Percentiles rank a stretch among this genome's conserved stretches.
These are phyloP conservation scores for Penicillium sp. DNA, from an alignment of 2,329 filamentous ascomycete species.

Conservation along the genomic window DNA sequence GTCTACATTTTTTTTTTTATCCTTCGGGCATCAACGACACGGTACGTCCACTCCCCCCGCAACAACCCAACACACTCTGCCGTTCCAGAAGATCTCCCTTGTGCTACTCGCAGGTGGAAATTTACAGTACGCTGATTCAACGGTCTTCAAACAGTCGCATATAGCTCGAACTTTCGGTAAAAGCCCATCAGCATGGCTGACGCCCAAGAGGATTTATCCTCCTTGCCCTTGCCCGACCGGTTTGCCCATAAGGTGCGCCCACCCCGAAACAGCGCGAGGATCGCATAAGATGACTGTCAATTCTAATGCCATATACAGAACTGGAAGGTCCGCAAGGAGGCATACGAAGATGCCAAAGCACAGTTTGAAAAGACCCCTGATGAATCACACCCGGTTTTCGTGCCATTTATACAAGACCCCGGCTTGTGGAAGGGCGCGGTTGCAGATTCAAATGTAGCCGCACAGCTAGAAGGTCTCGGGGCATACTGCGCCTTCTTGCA, in stretches of 20 bases:
- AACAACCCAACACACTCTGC: not conserved
- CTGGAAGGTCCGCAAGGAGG: constrained; percentile 96
- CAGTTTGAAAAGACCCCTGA: constrained; percentile 81
- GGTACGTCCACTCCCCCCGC: constrained; percentile 11
- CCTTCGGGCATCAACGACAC: constrained; percentile 23
- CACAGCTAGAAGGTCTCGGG: constrained; percentile 87
- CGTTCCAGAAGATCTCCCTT: not conserved
- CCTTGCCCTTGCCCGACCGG: constrained; percentile 44
- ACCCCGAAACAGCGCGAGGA: not conserved
- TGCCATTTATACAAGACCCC: constrained; percentile 82
- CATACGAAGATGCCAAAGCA: constrained; percentile 89
- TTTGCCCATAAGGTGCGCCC: constrained; percentile 45
- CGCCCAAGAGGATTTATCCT: constrained; percentile 45
- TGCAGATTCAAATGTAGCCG: constrained; percentile 92
- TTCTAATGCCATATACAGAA: constrained; percentile 51
- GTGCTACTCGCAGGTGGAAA: not conserved
- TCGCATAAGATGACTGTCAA: constrained; percentile 19
- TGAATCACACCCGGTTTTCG: constrained; percentile 82
- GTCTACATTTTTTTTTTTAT: constrained; percentile 16
- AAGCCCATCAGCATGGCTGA: constrained; percentile 41
- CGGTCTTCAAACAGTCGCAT: not conserved
- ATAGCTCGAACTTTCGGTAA: not conserved
- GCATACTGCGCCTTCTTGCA: constrained; percentile 91
- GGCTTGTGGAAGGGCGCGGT: constrained; percentile 90
- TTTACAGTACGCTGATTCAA: not conserved